phyloP scores from a whole-genome alignment of 2,329 filamentous ascomycete genomes.

The Colletotrichum coccodes region DNA sequence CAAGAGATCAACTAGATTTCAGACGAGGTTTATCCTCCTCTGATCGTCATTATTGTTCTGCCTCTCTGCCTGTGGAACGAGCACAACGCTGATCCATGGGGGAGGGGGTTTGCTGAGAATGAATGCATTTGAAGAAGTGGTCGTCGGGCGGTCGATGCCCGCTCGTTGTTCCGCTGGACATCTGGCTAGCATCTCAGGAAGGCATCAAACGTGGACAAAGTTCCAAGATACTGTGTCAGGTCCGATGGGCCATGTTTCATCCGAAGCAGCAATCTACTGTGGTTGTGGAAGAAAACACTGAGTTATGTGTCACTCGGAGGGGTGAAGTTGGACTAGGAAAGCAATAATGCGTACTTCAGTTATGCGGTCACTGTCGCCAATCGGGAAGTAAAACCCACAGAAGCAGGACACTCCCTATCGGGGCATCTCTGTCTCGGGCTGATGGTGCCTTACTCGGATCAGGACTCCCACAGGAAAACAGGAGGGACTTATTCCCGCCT shows the following conservation, averaged over 20 bases:
- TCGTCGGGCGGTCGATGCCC: neutral
- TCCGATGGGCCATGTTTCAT: conserved; percentile 16
- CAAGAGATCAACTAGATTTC: conserved; percentile 2
- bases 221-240: conserved; percentile 15
- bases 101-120: neutral
- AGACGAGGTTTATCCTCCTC: conserved; percentile 10
- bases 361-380: neutral
- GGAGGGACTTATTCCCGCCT: too few relatives aligned
- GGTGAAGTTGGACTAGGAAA: neutral
- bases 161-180: neutral
- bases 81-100: neutral
- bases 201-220: neutral
- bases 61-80: neutral
- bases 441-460: too few relatives aligned
- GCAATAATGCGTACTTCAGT: neutral
- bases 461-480: too few relatives aligned
- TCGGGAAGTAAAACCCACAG: neutral
- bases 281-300: neutral
- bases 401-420: too few relatives aligned
- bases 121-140: neutral
- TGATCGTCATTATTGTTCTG: neutral
- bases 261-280: neutral
- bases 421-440: too few relatives aligned
- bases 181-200: neutral
- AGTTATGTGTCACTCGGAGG: conserved; percentile 13